phyloP scores from a whole-genome alignment of 2,329 filamentous ascomycete genomes.

The Cryphonectria japonica region DNA sequence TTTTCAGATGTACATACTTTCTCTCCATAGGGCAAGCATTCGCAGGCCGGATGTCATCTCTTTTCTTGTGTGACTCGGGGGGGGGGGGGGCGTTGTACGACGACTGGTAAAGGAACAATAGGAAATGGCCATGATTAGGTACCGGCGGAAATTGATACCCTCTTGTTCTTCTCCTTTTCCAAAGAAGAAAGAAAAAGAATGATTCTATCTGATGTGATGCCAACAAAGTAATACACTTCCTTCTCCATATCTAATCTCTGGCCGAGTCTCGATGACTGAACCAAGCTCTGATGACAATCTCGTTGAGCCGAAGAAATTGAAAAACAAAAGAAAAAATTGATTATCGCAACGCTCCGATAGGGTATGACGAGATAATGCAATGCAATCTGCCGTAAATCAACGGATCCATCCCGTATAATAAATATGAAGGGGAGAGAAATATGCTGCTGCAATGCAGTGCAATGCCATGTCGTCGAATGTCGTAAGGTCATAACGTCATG shows the following conservation, averaged over 20 bases:
- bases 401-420: not conserved
- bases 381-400: not conserved
- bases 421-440: no score
- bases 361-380: not conserved
- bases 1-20: conserved; percentile 10
- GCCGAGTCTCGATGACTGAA: not conserved
- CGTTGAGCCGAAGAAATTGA: no score
- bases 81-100: not conserved
- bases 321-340: not conserved
- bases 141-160: conserved; percentile 7
- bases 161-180: not conserved
- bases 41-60: conserved; percentile 4
- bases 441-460: not conserved
- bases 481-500: not conserved
- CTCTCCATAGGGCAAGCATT: conserved; percentile 5
- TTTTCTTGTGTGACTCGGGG: not conserved
- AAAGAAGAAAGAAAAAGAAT: not conserved
- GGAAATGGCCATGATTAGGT: not conserved
- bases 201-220: not conserved
- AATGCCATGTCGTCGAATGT: not conserved
- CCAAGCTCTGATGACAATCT: not conserved
- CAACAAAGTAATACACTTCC: not conserved
- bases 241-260: not conserved
- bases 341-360: not conserved
- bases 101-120: conserved; percentile 1